A percentile compares a stretch with the other conserved stretches of the same genome.
Evolutionary conservation across 2,329 filamentous ascomycete genomes (phyloP).

Genomic region (Colletotrichum costaricense): DNA sequence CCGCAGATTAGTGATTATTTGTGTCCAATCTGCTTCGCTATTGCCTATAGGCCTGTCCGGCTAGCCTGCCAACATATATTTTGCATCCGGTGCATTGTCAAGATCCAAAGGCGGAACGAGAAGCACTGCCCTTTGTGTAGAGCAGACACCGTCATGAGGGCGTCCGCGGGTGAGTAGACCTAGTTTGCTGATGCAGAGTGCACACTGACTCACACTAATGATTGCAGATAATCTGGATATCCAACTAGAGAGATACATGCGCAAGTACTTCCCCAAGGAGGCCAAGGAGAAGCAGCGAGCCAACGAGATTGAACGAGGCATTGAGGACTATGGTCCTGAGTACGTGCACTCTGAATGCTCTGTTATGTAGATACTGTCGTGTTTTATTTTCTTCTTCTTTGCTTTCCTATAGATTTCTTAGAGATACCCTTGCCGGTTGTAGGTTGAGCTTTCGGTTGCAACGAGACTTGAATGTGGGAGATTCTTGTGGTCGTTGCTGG

Average conservation of each 20-base stretch:
- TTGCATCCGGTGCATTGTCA: slow-evolving; percentile 85
- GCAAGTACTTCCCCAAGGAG: slow-evolving; percentile 80
- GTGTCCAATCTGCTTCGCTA: slow-evolving; percentile 82
- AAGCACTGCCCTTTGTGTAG: slow-evolving; percentile 82
- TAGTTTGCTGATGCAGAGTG: background rate
- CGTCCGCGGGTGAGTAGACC: slow-evolving; percentile 69
- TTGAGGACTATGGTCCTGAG: slow-evolving; percentile 76
- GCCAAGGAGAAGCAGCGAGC: slow-evolving; percentile 74
- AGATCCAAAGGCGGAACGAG: slow-evolving; percentile 78
- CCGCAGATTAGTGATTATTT: slow-evolving; percentile 87
- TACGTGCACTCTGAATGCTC: slow-evolving; percentile 70
- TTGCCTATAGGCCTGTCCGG: slow-evolving; percentile 85
- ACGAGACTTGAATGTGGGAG: background rate
- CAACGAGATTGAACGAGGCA: slow-evolving; percentile 80
- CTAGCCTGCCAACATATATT: slow-evolving; percentile 82
- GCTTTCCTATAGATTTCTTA: slow-evolving; percentile 11
- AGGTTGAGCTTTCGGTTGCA: background rate
- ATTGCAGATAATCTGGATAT: slow-evolving; percentile 74
- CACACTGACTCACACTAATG: background rate
- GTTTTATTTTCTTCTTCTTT: background rate
- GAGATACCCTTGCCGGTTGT: slow-evolving; percentile 29
- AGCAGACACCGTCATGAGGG: slow-evolving; percentile 75
- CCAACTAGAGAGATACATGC: slow-evolving; percentile 75
- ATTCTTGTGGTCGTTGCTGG: background rate
- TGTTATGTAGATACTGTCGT: slow-evolving; percentile 63